Conservation (phyloP, 495 filamentous ascomycete genomes). For the Astrocystis sublimbata region DNA sequence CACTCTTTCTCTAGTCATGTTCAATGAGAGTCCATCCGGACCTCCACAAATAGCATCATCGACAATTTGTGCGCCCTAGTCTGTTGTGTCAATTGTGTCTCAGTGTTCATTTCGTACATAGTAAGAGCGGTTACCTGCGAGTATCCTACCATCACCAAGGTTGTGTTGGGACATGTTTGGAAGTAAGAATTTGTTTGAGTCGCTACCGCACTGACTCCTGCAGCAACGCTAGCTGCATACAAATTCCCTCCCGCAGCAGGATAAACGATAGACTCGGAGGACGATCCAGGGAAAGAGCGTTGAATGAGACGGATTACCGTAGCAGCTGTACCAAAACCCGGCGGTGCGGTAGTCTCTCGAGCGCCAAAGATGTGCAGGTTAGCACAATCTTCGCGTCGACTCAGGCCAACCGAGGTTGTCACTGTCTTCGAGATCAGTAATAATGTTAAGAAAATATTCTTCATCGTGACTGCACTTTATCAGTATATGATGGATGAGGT, state of each 20-base stretch:
- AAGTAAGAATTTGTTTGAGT: constrained; percentile 54
- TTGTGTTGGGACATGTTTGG: constrained; percentile 49
- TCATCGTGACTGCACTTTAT: constrained; percentile 5
- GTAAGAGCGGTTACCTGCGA: constrained; percentile 48
- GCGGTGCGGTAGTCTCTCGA: constrained; percentile 58
- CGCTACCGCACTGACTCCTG: constrained; percentile 53
- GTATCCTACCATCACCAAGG: constrained; percentile 60
- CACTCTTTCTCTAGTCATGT: constrained; percentile 47
- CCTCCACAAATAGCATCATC: constrained; percentile 63
- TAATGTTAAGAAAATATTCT: not conserved
- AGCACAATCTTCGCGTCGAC: constrained; percentile 38
- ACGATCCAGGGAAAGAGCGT: constrained; percentile 50
- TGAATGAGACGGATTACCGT: constrained; percentile 54
- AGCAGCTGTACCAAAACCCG: constrained; percentile 54
- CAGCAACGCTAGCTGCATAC: constrained; percentile 51
- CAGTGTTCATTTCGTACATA: not conserved
- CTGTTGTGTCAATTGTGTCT: not conserved
- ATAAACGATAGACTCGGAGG: constrained; percentile 57
- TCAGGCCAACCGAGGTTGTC: not conserved
- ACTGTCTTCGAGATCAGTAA: not conserved
- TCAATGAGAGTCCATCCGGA: constrained; percentile 52
- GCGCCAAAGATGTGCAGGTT: constrained; percentile 60
- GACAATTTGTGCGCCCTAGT: constrained; percentile 59
- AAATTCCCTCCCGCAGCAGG: constrained; percentile 57
- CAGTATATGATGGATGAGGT: not conserved